Percentiles rank a stretch among this genome's conserved stretches.
phyloP scores from a whole-genome alignment of 148 eudicot genomes.

The Talinum fruticosum region DNA sequence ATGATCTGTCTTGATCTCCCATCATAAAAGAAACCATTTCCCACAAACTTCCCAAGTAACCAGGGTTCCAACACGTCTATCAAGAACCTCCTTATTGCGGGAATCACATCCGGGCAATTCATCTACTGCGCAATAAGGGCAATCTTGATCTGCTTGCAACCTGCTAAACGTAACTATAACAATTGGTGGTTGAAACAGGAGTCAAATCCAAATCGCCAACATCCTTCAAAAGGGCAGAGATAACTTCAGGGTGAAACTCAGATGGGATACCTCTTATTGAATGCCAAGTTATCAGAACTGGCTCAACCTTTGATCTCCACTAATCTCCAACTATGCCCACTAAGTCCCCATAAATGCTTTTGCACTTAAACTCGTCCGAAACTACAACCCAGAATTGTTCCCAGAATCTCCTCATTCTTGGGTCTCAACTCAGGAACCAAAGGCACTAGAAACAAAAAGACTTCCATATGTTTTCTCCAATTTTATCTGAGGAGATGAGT shows the following conservation, averaged over 20 bases:
- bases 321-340: constrained; percentile 16
- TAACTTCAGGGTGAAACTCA: constrained; percentile 18
- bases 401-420: constrained; percentile 14
- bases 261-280: constrained; percentile 12
- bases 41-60: constrained; percentile 16
- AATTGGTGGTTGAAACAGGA: constrained; percentile 6
- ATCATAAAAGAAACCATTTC: constrained; percentile 26
- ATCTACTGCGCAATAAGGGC: constrained; percentile 23
- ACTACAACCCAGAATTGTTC: constrained; percentile 10
- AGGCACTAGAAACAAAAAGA: neutral
- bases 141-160: constrained; percentile 15
- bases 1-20: constrained; percentile 3
- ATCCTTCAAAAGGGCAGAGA: constrained; percentile 19
- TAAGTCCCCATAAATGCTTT: constrained; percentile 12
- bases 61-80: constrained; percentile 18
- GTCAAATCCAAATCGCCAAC: constrained; percentile 16
- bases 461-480: neutral
- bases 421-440: neutral
- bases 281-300: constrained; percentile 23
- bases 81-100: constrained; percentile 15
- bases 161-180: constrained; percentile 13
- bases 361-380: constrained; percentile 7
- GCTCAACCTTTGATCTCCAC: constrained; percentile 13
- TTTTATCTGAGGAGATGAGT: constrained; percentile 14
- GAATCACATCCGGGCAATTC: constrained; percentile 19